Evolutionary conservation across 345 rosid species (phyloP).

Genomic region (Salix suchowensis): DNA sequence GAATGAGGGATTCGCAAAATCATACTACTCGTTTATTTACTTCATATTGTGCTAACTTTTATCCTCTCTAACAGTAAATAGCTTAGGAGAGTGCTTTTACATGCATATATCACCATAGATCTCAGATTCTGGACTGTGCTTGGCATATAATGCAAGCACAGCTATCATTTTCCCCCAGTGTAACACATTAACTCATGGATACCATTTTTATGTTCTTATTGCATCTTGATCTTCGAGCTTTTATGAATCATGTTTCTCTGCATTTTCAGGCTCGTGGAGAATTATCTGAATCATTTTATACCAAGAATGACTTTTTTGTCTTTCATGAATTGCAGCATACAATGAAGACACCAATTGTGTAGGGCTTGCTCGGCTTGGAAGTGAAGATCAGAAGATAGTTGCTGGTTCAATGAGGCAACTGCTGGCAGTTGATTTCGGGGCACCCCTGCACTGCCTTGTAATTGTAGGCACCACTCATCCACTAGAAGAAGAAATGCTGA

Average conservation of each 20-base stretch:
- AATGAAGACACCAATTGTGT: conserved; percentile 62
- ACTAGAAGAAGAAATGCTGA: conserved; percentile 84
- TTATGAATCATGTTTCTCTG: too few relatives aligned
- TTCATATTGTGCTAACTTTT: background rate
- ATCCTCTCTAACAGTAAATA: background rate
- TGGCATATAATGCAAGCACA: background rate
- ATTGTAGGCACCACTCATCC: conserved; percentile 79
- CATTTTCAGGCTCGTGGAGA: background rate
- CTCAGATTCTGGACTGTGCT: background rate
- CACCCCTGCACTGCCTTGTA: conserved; percentile 80
- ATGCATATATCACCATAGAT: background rate
- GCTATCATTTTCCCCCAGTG: background rate
- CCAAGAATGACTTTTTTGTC: background rate
- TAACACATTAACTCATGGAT: too few relatives aligned
- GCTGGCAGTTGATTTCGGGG: conserved; percentile 62
- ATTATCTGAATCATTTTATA: background rate
- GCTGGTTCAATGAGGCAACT: conserved; percentile 74
- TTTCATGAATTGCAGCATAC: conserved; percentile 37
- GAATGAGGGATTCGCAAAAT: background rate
- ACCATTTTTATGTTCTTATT: background rate
- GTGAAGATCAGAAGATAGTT: conserved; percentile 77
- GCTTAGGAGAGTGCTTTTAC: background rate
- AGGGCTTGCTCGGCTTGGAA: conserved; percentile 77
- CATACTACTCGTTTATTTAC: background rate
- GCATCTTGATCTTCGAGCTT: background rate